Base-by-base conservation (phyloP, 2,329 filamentous ascomycete species). In the Fusarium newnesense region DNA sequence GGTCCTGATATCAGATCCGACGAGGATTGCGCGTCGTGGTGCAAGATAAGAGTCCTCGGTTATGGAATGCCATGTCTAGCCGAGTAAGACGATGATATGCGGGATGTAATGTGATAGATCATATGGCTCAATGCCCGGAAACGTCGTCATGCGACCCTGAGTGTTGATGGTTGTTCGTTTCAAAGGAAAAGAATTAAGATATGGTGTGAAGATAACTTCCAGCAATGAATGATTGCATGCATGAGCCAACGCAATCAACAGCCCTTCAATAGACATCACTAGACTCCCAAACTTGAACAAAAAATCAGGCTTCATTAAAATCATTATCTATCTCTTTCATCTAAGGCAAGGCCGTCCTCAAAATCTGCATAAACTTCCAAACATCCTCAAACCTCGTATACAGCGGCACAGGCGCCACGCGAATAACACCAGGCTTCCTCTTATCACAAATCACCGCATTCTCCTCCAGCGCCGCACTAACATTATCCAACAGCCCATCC, bases 341-440 rank as follows among this genome's bases (percentile, higher is more conserved):
- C 36, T 73, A 78, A 58, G 79, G 52, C 67, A 84, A 69, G 11
- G 82, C 80, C 3, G 73, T 74, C 42, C 80, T 76, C 53, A 87
- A 59, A 7, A 84, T 79, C 69, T 84, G 80, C 80, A 87, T 84
- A 62, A 86, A 87, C 52, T 75, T 82, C 82, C 82, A 86, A 11
- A 95, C 91, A 76, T 97, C 95, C 67, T 87, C 85, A 79, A 93
- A 97, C 1, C 88, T 90, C 77, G 96, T 96, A 82, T 97, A 97
- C 74, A 97, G 81, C 13, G 95, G 94, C 46, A 93, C 92, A 3
- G 95, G 95, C 4, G 95, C 94, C 3, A 97, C 90, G 4, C 95
- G 86, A 57, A 97, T 91, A 21, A 97, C 95, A 79, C 95, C 91
- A 3, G 95, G 95, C 80, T 93, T 94, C 67, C 95, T 86, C 86